Percentiles rank a stretch among this genome's conserved stretches.
Conservation (phyloP, 2,329 filamentous ascomycete genomes). For the Sclerotinia subarctica region DNA sequence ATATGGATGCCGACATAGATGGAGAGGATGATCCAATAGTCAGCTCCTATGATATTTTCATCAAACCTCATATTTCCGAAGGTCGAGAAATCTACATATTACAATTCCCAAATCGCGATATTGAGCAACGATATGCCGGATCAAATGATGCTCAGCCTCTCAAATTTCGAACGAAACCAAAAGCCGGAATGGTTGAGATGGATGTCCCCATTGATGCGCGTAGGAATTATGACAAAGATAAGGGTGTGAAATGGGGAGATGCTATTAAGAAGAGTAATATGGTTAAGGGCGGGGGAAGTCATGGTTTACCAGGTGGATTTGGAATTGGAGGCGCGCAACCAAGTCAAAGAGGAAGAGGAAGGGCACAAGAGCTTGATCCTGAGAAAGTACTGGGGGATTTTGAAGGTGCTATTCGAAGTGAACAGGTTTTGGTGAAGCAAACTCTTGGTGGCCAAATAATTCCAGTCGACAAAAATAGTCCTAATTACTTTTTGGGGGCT, state of each 20-base stretch:
- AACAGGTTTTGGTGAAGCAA: conserved; percentile 73
- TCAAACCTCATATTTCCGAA: conserved; percentile 67
- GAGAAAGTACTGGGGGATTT: conserved; percentile 52
- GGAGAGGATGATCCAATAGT: conserved; percentile 64
- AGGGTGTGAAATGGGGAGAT: conserved; percentile 80
- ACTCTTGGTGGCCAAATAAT: conserved; percentile 80
- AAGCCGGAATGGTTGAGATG: conserved; percentile 81
- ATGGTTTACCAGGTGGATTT: conserved; percentile 71
- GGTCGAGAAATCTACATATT: conserved; percentile 72
- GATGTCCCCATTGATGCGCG: conserved; percentile 76
- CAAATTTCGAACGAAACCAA: conserved; percentile 77
- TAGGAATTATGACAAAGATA: conserved; percentile 75
- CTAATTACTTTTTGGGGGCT: conserved; percentile 83
- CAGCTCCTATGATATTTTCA: conserved; percentile 77
- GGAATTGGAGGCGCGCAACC: conserved; percentile 52
- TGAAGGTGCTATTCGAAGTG: conserved; percentile 63
- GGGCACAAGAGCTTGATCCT: conserved; percentile 38
- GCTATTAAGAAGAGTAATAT: conserved; percentile 58
- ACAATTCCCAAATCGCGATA: conserved; percentile 80
- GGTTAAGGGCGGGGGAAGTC: conserved; percentile 58
- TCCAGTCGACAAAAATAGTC: conserved; percentile 57
- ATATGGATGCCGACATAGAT: conserved; percentile 8
- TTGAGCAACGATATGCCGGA: conserved; percentile 56
- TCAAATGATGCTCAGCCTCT: conserved; percentile 55
- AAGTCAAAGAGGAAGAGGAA: conserved; percentile 39